Evolutionary conservation across 2,329 filamentous ascomycete species (phyloP).

Genomic region (Fusarium sp.): DNA sequence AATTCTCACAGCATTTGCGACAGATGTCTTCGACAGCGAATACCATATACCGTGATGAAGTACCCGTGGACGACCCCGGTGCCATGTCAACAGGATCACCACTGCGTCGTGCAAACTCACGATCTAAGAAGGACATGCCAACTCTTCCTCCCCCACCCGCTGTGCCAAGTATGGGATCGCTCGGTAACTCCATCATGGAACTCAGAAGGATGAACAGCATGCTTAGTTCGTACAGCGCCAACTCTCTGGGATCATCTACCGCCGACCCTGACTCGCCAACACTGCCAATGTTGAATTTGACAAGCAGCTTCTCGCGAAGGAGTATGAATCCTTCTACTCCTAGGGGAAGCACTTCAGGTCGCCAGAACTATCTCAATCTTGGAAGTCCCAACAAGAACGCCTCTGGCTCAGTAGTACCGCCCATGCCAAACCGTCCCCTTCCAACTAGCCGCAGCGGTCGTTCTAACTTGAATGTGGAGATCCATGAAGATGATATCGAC

Average conservation of each 20-base stretch:
- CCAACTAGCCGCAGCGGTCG: slow-evolving; percentile 28
- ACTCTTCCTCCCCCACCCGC: slow-evolving; percentile 6
- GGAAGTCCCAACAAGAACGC: slow-evolving; percentile 47
- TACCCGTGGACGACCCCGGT: slow-evolving; percentile 15
- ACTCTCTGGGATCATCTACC: slow-evolving; percentile 50
- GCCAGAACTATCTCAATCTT: slow-evolving; percentile 60
- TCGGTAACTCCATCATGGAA: slow-evolving; percentile 61
- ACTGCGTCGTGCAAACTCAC: slow-evolving; percentile 30
- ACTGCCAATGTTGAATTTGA: slow-evolving; percentile 51
- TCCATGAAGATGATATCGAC: slow-evolving; percentile 36
- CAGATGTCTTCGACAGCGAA: slow-evolving; percentile 40
- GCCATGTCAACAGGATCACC: slow-evolving; percentile 42
- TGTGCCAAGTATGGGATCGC: slow-evolving; percentile 27
- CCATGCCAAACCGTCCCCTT: slow-evolving; percentile 3
- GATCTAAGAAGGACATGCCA: slow-evolving; percentile 25
- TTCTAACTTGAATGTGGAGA: slow-evolving; percentile 29
- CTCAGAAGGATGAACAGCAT: slow-evolving; percentile 69
- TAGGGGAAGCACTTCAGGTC: slow-evolving; percentile 51
- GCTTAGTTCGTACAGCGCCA: slow-evolving; percentile 58
- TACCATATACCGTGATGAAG: slow-evolving; percentile 42
- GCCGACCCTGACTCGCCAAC: slow-evolving; percentile 53
- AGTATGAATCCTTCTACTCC: slow-evolving; percentile 37
- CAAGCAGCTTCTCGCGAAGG: slow-evolving; percentile 53
- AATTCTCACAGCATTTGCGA: slow-evolving; percentile 35
- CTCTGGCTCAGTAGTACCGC: not conserved